Conservation (phyloP, 176 grass and related monocot genomes). For the Carex cristatella region DNA sequence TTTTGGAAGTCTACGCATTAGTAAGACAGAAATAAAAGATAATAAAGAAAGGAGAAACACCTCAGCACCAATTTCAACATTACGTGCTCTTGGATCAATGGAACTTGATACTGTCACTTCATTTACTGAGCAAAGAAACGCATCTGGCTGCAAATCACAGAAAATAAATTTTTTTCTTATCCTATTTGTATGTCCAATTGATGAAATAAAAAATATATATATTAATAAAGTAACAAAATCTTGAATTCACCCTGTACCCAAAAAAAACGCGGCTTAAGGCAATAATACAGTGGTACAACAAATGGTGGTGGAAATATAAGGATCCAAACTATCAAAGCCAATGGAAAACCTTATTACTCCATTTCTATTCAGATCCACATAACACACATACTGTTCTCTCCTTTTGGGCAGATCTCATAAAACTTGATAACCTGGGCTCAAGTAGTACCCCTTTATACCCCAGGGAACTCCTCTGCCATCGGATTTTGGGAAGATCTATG, state of each 20-base stretch:
- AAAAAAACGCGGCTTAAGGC: neutral
- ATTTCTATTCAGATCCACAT: too few relatives aligned
- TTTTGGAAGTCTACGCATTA: neutral
- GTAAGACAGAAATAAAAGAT: neutral
- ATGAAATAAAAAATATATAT: constrained; percentile 13
- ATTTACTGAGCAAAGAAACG: constrained; percentile 78
- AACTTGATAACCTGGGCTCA: too few relatives aligned
- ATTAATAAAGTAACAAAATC: neutral
- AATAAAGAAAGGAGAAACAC: constrained; percentile 23
- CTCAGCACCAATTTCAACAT: constrained; percentile 83
- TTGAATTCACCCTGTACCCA: neutral
- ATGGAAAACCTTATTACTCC: too few relatives aligned
- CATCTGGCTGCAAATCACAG: constrained; percentile 54
- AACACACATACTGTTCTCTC: too few relatives aligned
- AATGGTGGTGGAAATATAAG: too few relatives aligned
- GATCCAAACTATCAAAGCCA: too few relatives aligned
- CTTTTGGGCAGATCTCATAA: too few relatives aligned
- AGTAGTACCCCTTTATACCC: too few relatives aligned
- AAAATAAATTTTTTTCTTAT: neutral
- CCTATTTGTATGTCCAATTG: neutral
- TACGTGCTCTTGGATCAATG: constrained; percentile 58
- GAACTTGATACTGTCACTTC: constrained; percentile 65
- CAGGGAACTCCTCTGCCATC: too few relatives aligned
- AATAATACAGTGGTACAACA: neutral
- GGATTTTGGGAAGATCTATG: too few relatives aligned